These are phyloP conservation scores for Annona cherimola DNA, from an alignment of 164 flowering plant species.

Conservation along the genomic window DNA sequence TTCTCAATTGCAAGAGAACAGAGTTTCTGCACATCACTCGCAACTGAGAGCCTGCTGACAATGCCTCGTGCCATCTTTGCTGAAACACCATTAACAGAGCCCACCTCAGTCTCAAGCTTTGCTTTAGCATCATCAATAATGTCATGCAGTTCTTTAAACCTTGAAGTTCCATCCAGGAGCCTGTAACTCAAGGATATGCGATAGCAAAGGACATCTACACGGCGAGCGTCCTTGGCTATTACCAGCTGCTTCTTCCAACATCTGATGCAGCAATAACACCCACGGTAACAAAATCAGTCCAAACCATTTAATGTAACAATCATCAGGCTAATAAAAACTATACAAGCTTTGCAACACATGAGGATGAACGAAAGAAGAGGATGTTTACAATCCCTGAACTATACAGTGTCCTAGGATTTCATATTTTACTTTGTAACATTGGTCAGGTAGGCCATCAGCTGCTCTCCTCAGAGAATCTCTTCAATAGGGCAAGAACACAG, in stretches of 20 bases:
- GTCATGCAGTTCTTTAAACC: slow-evolving; percentile 68
- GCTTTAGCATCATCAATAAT: slow-evolving; percentile 62
- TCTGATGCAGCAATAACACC: slow-evolving; percentile 31
- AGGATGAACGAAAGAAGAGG: neutral
- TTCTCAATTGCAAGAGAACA: slow-evolving; percentile 80
- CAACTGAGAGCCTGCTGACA: slow-evolving; percentile 88
- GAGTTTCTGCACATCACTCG: slow-evolving; percentile 72
- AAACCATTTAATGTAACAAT: neutral
- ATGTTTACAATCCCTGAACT: neutral
- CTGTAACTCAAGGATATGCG: slow-evolving; percentile 82
- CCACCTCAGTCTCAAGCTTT: slow-evolving; percentile 87
- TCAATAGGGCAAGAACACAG: neutral
- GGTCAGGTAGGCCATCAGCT: neutral
- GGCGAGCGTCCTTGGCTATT: slow-evolving; percentile 88
- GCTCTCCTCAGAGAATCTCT: neutral
- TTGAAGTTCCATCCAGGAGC: slow-evolving; percentile 82
- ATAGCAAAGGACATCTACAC: slow-evolving; percentile 81
- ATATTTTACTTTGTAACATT: too few species aligned
- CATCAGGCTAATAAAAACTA: neutral
- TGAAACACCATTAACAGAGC: slow-evolving; percentile 73
- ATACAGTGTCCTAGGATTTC: neutral
- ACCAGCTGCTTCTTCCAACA: slow-evolving; percentile 86
- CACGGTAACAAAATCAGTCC: slow-evolving; percentile 16
- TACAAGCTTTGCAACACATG: neutral
- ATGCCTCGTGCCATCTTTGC: slow-evolving; percentile 83